Conservation (phyloP, 75 land plant species). For the Pinus taeda region DNA sequence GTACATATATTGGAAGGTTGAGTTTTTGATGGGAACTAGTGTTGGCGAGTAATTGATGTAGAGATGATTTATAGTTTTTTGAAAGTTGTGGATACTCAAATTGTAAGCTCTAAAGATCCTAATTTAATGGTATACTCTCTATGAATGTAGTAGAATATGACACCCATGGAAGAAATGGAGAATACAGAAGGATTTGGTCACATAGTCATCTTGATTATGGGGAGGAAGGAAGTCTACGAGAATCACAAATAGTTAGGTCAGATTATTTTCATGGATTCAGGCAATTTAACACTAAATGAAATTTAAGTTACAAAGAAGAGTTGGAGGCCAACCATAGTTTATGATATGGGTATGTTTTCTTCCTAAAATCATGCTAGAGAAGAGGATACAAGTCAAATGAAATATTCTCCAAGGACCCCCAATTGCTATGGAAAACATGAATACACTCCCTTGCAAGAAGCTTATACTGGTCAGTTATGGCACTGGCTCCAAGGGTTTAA, state of each 20-base stretch:
- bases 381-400: neutral
- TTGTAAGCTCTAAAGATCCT: conserved; percentile 38
- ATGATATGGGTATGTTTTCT: neutral
- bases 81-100: conserved; percentile 48
- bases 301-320: neutral
- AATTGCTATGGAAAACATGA: neutral
- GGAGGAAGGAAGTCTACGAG: neutral
- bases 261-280: conserved; percentile 43
- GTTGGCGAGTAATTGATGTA: conserved; percentile 58
- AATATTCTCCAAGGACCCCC: neutral
- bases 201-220: neutral
- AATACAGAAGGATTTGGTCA: too few relatives aligned
- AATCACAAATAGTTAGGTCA: neutral
- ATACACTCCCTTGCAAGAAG: neutral
- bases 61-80: conserved; percentile 64
- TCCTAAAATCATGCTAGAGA: neutral
- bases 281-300: neutral
- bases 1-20: conserved; percentile 41
- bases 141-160: neutral
- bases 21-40: conserved; percentile 39
- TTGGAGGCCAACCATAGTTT: neutral
- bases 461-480: neutral
- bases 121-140: conserved; percentile 39
- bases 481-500: neutral
- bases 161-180: conserved; percentile 7